These are phyloP conservation scores for Podosphaera leucotricha DNA, from an alignment of 2,329 filamentous ascomycete species.

Conservation along the genomic window DNA sequence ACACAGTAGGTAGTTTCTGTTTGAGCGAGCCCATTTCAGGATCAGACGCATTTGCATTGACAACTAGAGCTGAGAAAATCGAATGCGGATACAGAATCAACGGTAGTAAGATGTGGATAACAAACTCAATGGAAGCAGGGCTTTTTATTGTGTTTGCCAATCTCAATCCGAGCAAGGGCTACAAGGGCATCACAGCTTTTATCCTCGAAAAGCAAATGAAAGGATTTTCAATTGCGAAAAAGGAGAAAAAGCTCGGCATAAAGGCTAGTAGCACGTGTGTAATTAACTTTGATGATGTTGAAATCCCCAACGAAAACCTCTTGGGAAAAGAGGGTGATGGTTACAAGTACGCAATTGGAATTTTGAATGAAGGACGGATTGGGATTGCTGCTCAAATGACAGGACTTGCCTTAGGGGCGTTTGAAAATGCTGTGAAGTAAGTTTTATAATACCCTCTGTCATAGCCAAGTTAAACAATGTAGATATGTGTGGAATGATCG, in stretches of 20 bases:
- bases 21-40: slow-evolving; percentile 81
- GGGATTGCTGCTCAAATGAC: slow-evolving; percentile 99
- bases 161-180: slow-evolving; percentile 72
- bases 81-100: slow-evolving; percentile 64
- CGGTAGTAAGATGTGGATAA: slow-evolving; percentile 99
- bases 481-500: slow-evolving; percentile 96
- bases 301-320: slow-evolving; percentile 69
- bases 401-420: slow-evolving; percentile 77
- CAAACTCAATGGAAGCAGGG: slow-evolving; percentile 78
- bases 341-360: slow-evolving; percentile 90
- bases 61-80: slow-evolving; percentile 73
- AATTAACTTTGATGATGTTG: slow-evolving; percentile 89
- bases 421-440: slow-evolving; percentile 71
- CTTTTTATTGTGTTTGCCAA: slow-evolving; percentile 98
- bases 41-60: slow-evolving; percentile 85
- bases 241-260: slow-evolving; percentile 99
- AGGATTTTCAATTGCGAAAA: slow-evolving; percentile 91
- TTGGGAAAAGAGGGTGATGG: slow-evolving; percentile 75
- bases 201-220: slow-evolving; percentile 73
- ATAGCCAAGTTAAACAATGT: slow-evolving; percentile 5
- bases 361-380: slow-evolving; percentile 91
- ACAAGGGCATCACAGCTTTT: slow-evolving; percentile 94
- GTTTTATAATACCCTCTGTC: slow-evolving; percentile 8
- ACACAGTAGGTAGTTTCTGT: slow-evolving; percentile 76
- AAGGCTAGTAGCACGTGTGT: slow-evolving; percentile 89